Evolutionary conservation across 2,329 filamentous ascomycete genomes (phyloP).

Genomic region (Fusarium sterilihyphosum): DNA sequence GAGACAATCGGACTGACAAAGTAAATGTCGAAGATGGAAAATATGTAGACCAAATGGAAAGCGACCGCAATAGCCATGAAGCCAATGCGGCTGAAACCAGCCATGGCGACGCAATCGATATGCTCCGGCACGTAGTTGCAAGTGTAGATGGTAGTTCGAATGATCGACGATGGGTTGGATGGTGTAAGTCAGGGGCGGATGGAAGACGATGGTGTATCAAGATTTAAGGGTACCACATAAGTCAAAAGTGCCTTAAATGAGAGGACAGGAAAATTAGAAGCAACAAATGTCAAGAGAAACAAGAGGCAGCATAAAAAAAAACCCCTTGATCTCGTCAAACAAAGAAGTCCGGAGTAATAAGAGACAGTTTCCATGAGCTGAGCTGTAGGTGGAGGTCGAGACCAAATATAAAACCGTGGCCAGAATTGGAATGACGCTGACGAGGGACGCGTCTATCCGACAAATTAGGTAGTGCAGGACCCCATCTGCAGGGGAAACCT

Average conservation of each 20-base stretch:
- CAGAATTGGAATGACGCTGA: conserved; percentile 31
- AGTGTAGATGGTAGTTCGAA: not conserved
- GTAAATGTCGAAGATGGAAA: conserved; percentile 98
- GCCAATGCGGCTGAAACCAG: conserved; percentile 71
- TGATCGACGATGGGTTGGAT: not conserved
- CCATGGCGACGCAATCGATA: conserved; percentile 54
- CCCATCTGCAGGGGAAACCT: conserved; percentile 16
- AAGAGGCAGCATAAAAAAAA: not conserved
- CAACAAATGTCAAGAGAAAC: not conserved
- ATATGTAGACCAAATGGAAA: conserved; percentile 94
- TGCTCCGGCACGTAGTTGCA: not conserved
- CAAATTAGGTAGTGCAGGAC: conserved; percentile 13
- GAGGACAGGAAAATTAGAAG: not conserved
- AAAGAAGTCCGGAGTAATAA: conserved; percentile 1
- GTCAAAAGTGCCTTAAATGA: conserved; percentile 18
- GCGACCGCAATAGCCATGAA: conserved; percentile 90
- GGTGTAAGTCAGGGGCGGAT: conserved; percentile 37
- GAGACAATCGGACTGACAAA: conserved; percentile 97
- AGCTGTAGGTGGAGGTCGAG: conserved; percentile 8
- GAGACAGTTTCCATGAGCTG: conserved; percentile 2
- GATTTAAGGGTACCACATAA: not conserved
- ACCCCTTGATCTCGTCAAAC: not conserved
- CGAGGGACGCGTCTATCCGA: conserved; percentile 22
- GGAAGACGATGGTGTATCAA: conserved; percentile 3
- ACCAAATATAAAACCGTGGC: conserved; percentile 37